Evolutionary conservation across 2,329 filamentous ascomycete species (phyloP).

Genomic region (Stenocarpella maydis): DNA sequence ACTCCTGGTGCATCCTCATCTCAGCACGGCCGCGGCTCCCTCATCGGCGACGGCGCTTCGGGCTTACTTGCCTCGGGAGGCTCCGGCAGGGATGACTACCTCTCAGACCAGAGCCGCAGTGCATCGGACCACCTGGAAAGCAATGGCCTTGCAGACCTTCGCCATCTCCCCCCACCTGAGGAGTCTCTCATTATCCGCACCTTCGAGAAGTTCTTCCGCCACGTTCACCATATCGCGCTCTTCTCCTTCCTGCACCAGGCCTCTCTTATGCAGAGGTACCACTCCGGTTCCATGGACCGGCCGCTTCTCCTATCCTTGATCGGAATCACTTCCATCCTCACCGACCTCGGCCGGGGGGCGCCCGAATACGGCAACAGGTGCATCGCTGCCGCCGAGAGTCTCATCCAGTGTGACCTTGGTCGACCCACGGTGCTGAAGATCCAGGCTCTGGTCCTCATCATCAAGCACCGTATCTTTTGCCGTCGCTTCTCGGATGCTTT

Average conservation of each 20-base stretch:
- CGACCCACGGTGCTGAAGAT: constrained; percentile 65
- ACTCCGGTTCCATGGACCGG: constrained; percentile 63
- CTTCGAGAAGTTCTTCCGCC: constrained; percentile 65
- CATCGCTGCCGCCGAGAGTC: constrained; percentile 61
- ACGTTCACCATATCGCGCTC: constrained; percentile 66
- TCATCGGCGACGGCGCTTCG: constrained; percentile 32
- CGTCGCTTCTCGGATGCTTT: constrained; percentile 56
- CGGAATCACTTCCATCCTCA: constrained; percentile 64
- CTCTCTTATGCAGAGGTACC: constrained; percentile 67
- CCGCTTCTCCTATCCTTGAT: constrained; percentile 62
- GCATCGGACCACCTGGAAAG: constrained; percentile 41
- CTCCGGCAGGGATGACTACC: constrained; percentile 44
- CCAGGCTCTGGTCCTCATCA: constrained; percentile 54
- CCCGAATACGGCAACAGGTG: constrained; percentile 62
- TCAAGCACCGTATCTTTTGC: constrained; percentile 57
- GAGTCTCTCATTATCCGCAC: constrained; percentile 60
- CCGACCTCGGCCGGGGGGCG: constrained; percentile 61
- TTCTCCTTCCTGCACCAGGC: constrained; percentile 67
- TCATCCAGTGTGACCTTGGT: constrained; percentile 62
- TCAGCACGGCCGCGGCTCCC: constrained; percentile 36
- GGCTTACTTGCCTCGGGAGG: constrained; percentile 38
- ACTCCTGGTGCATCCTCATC: constrained; percentile 40
- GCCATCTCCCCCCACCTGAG: constrained; percentile 46
- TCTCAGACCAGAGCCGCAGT: constrained; percentile 44
- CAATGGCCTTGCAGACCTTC: constrained; percentile 32